phyloP scores from a whole-genome alignment of 2,329 filamentous ascomycete genomes.

The Alternaria triticimaculans region DNA sequence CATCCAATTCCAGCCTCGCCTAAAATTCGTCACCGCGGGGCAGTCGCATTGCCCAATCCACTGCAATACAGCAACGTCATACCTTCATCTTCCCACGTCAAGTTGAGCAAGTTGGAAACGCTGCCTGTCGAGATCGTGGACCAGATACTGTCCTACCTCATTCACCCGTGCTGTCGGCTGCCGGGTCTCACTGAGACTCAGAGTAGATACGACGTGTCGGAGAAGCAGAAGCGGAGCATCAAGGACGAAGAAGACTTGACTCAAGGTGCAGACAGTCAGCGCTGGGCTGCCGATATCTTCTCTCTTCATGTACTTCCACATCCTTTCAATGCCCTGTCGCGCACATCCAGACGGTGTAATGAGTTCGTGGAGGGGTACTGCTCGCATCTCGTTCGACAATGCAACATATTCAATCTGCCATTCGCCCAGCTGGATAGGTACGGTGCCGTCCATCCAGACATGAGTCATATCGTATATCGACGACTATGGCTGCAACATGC shows the following conservation, averaged over 20 bases:
- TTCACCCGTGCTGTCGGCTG: constrained; percentile 36
- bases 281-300: constrained; percentile 40
- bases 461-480: constrained; percentile 38
- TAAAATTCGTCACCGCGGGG: background rate
- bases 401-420: constrained; percentile 41
- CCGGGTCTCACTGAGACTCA: constrained; percentile 38
- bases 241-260: constrained; percentile 31
- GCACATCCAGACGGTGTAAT: constrained; percentile 30
- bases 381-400: constrained; percentile 30
- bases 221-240: constrained; percentile 20
- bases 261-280: constrained; percentile 29
- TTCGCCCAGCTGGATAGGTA: constrained; percentile 30
- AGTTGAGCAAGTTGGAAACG: constrained; percentile 25
- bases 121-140: constrained; percentile 38
- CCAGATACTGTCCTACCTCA: constrained; percentile 38
- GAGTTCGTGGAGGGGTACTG: constrained; percentile 35
- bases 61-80: background rate
- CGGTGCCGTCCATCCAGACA: constrained; percentile 33
- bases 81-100: background rate
- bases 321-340: constrained; percentile 37
- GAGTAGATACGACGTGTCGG: constrained; percentile 29
- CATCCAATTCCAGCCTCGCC: constrained; percentile 3
- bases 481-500: constrained; percentile 41
- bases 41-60: background rate
- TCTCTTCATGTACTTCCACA: constrained; percentile 28